A percentile compares a stretch with the other conserved stretches of the same genome.
Conservation (phyloP, 2,329 filamentous ascomycete genomes). For the Colletotrichum navitas region DNA sequence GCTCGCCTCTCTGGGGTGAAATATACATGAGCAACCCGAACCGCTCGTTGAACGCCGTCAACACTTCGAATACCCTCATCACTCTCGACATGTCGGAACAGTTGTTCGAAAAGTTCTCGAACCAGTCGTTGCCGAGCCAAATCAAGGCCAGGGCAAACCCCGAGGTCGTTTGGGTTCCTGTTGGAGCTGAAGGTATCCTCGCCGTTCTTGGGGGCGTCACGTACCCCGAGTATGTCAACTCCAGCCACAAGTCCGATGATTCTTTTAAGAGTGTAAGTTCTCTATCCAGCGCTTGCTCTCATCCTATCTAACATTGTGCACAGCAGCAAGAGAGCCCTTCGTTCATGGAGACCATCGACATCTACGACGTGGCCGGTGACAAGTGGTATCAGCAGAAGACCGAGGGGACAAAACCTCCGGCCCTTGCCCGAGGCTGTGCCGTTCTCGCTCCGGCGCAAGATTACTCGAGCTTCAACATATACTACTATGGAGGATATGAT, state of each 20-base stretch:
- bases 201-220: conserved; percentile 82
- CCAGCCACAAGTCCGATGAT: conserved; percentile 48
- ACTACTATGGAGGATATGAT: conserved; percentile 84
- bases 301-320: conserved; percentile 41
- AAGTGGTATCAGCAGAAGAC: conserved; percentile 80
- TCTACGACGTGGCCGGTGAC: conserved; percentile 79
- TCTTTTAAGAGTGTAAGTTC: conserved; percentile 56
- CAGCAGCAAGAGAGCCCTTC: conserved; percentile 74
- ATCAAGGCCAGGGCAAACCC: conserved; percentile 71
- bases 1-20: conserved; percentile 61
- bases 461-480: conserved; percentile 82
- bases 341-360: conserved; percentile 79
- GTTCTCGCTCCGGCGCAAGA: conserved; percentile 80
- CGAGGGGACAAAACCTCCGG: conserved; percentile 64
- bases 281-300: no score
- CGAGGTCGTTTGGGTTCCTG: conserved; percentile 81
- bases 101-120: conserved; percentile 66
- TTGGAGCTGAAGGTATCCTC: conserved; percentile 80
- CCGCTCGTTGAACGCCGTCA: conserved; percentile 53
- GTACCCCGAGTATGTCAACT: conserved; percentile 63
- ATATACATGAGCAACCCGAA: conserved; percentile 57
- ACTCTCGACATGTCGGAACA: conserved; percentile 70
- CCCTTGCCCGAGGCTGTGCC: conserved; percentile 77
- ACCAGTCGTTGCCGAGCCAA: conserved; percentile 62
- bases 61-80: conserved; percentile 68